These are phyloP conservation scores for Senna siamea DNA, from an alignment of 306 rosid genomes.

Conservation along the genomic window DNA sequence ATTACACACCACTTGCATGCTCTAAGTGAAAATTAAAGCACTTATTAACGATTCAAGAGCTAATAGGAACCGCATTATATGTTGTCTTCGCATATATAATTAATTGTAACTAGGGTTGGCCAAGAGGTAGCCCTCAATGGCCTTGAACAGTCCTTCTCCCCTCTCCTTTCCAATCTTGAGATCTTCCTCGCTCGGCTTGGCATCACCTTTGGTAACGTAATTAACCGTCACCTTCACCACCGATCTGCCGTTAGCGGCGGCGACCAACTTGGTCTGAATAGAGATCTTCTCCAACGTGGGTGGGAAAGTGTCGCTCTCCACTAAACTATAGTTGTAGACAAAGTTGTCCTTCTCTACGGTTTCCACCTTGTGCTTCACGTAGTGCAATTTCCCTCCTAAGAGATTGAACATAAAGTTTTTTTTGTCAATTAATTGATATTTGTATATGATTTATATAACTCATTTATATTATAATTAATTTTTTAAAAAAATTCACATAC, in stretches of 20 bases:
- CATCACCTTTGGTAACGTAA: background rate
- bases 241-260: background rate
- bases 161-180: constrained; percentile 27
- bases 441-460: too few relatives aligned
- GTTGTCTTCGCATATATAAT: too few relatives aligned
- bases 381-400: constrained; percentile 16
- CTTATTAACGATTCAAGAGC: too few relatives aligned
- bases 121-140: background rate
- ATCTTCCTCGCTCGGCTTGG: constrained; percentile 15
- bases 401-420: too few relatives aligned
- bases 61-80: too few relatives aligned
- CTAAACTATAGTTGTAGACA: background rate
- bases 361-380: constrained; percentile 15
- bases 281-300: constrained; percentile 4
- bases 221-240: background rate
- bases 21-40: too few relatives aligned
- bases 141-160: constrained; percentile 12
- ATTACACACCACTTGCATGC: too few relatives aligned
- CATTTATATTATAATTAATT: too few relatives aligned
- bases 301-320: constrained; percentile 3
- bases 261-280: constrained; percentile 31
- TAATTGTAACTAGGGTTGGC: too few relatives aligned
- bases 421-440: too few relatives aligned
- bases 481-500: too few relatives aligned
- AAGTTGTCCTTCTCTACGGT: constrained; percentile 15